phyloP scores from a whole-genome alignment of 192 early-diverging fungal species.

The Helicostylum pulchrum region DNA sequence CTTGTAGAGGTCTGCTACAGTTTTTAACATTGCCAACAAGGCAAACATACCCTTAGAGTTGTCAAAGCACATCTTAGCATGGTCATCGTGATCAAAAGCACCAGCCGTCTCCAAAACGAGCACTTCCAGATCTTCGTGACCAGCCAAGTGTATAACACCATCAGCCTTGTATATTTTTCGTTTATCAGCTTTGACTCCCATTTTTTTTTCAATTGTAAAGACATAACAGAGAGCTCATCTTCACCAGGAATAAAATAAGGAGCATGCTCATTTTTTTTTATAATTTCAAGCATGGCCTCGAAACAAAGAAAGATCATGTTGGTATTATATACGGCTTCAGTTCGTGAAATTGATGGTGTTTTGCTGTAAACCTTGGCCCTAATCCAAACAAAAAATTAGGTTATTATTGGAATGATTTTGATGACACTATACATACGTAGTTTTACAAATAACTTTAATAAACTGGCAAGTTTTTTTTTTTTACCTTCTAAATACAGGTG shows the following conservation, averaged over 20 bases:
- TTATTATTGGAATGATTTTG: constrained; percentile 18
- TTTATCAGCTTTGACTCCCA: constrained; percentile 8
- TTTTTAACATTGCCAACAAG: constrained; percentile 12
- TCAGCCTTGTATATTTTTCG: neutral
- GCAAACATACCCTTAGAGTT: constrained; percentile 14
- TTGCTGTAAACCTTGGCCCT: constrained; percentile 1
- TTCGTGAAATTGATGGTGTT: neutral
- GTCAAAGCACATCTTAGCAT: neutral
- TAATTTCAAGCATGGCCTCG: constrained; percentile 3
- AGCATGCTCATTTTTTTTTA: neutral
- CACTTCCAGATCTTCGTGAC: constrained; percentile 13
- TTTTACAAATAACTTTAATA: constrained; percentile 12
- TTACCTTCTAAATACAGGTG: neutral
- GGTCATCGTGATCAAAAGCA: constrained; percentile 9
- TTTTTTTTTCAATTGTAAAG: neutral
- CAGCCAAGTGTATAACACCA: neutral
- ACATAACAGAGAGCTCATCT: constrained; percentile 8
- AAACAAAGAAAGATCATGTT: constrained; percentile 6
- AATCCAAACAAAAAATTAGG: constrained; percentile 14
- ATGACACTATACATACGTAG: constrained; percentile 15
- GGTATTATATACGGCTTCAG: constrained; percentile 9
- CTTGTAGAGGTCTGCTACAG: neutral
- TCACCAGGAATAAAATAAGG: constrained; percentile 20
- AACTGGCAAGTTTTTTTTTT: neutral
- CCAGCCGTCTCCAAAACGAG: too few relatives aligned